Evolutionary conservation across 1,139 yeast genomes (phyloP).

Genomic region (Geotrichum candidum): DNA sequence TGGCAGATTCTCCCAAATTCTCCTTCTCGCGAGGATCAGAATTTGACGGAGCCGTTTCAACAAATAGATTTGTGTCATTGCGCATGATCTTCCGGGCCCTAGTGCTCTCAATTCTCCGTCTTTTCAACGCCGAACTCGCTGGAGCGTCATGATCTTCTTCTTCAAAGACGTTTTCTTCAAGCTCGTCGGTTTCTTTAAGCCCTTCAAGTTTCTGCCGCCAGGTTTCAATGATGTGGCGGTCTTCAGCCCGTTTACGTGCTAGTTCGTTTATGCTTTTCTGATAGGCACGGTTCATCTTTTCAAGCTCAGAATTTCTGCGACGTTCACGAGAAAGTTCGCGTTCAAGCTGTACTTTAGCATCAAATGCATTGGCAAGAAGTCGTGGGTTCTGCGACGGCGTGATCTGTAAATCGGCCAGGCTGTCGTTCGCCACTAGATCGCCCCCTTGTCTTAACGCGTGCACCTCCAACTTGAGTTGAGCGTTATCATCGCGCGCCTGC

Average conservation of each 20-base stretch:
- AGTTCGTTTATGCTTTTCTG: neutral
- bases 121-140: neutral
- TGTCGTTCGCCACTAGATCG: neutral
- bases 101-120: neutral
- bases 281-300: slow-evolving; percentile 1
- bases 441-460: neutral
- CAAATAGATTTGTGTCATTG: neutral
- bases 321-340: neutral
- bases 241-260: slow-evolving; percentile 7
- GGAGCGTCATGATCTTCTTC: neutral
- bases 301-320: neutral
- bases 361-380: neutral
- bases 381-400: neutral
- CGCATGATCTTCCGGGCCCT: neutral
- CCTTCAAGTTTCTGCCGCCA: slow-evolving; percentile 3
- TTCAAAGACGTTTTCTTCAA: neutral
- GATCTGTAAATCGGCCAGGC: neutral
- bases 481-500: slow-evolving; percentile 12
- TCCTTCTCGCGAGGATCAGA: neutral
- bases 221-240: neutral
- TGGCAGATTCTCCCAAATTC: neutral
- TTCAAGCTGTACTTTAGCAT: neutral
- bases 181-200: neutral
- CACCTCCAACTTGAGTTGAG: neutral
- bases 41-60: neutral